Evolutionary conservation across 345 rosid species (phyloP).

Genomic region (Salix dunnii): DNA sequence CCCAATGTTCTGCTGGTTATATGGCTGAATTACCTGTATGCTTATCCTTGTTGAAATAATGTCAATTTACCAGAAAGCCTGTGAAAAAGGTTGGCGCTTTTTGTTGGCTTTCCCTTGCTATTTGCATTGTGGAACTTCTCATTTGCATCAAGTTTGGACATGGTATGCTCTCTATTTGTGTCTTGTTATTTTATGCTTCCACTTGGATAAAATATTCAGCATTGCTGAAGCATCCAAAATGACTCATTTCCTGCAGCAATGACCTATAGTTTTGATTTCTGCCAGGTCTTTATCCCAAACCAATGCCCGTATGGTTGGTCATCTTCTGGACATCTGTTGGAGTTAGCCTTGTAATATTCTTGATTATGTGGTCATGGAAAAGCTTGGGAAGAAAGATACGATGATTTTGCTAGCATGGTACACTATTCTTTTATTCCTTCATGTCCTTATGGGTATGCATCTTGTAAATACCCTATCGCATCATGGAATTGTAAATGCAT

Average conservation of each 20-base stretch:
- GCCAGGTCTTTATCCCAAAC: conserved; percentile 77
- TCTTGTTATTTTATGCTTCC: neutral
- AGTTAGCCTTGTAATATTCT: conserved; percentile 44
- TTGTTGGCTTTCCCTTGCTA: conserved; percentile 95
- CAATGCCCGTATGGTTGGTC: conserved; percentile 79
- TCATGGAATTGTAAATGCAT: conserved; percentile 47
- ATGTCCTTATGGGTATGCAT: conserved; percentile 18
- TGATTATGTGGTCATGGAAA: conserved; percentile 74
- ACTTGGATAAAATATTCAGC: neutral
- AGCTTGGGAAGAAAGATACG: conserved; percentile 59
- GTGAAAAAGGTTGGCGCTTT: conserved; percentile 97
- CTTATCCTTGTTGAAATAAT: conserved; percentile 5
- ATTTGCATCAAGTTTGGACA: conserved; percentile 96
- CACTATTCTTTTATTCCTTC: conserved; percentile 44
- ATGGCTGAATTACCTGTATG: neutral
- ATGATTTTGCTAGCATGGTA: conserved; percentile 33
- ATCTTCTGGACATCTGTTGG: conserved; percentile 71
- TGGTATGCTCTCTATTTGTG: conserved; percentile 42
- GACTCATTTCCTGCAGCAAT: neutral
- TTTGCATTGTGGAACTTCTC: conserved; percentile 93
- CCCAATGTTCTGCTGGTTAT: neutral
- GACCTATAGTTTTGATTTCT: neutral
- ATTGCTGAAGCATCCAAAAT: neutral
- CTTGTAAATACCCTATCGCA: conserved; percentile 35
- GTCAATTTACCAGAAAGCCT: conserved; percentile 46